These are phyloP conservation scores for Kitagawia praeruptora DNA, from an alignment of 129 eudicot species.

Conservation along the genomic window DNA sequence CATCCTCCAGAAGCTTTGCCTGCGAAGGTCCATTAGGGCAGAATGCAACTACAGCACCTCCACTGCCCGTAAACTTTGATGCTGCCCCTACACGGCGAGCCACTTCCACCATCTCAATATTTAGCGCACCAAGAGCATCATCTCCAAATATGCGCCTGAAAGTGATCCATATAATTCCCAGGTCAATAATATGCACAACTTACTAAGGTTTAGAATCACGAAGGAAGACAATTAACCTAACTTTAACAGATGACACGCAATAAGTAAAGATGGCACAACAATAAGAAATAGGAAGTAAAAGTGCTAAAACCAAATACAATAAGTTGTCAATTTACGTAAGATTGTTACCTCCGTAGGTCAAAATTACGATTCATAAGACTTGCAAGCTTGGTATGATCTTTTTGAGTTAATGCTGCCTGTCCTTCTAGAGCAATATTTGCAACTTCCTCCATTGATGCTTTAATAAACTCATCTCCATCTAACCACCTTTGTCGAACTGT, in stretches of 20 bases:
- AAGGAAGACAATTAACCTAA: background rate
- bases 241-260: background rate
- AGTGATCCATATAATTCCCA: background rate
- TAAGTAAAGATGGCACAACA: background rate
- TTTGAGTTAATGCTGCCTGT: conserved; percentile 44
- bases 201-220: background rate
- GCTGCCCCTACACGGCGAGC: conserved; percentile 88
- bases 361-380: conserved; percentile 85
- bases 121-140: conserved; percentile 64
- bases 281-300: background rate
- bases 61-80: conserved; percentile 93
- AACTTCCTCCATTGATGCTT: conserved; percentile 71
- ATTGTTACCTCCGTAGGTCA: conserved; percentile 75
- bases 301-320: background rate
- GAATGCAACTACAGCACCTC: conserved; percentile 85
- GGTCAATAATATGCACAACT: background rate
- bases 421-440: conserved; percentile 74
- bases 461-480: conserved; percentile 71
- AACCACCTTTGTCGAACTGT: conserved; percentile 92
- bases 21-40: conserved; percentile 79
- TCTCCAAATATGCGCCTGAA: conserved; percentile 89
- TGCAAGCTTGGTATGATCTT: conserved; percentile 61
- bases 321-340: background rate
- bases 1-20: conserved; percentile 55
- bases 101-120: conserved; percentile 87